Base-by-base conservation (phyloP, 495 filamentous ascomycete species). In the Annulohypoxylon maeteangense region DNA sequence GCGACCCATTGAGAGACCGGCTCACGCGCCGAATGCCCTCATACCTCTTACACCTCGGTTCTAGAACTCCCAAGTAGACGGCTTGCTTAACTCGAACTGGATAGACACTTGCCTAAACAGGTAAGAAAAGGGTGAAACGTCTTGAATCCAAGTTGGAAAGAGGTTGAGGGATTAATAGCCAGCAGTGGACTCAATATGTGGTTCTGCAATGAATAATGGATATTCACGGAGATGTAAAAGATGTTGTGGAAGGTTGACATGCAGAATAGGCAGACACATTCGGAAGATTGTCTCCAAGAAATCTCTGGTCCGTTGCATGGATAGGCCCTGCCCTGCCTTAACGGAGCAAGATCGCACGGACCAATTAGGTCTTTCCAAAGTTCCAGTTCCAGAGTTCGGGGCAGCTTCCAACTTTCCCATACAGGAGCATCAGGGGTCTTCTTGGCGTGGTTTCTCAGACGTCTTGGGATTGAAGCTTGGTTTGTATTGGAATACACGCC, bases 391-490 rank as follows among this genome's bases (percentile, higher is more conserved):
- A 54, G 47, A 18, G n/a, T 54, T 31, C 50, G 40, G 40, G 40
- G n/a, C 40, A 44, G 40, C 40, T 44, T 44, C 50, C 27, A 34
- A 16, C 29, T n/a, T 55, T 31, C 48, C 38, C 48, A 64, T 55
- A 57, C 65, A 73, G 70, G 70, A 61, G 61, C 48, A 34, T 68
- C 65, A 73, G 70, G 70, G 70, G 70, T 55, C 14, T 65, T 62
- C 70, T 73, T 73, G 70, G 70, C 70, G 45, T 51, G 20, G 36
- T 56, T 68, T 68, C 70, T 73, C 54, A 65, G 70, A 68, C 70
- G 65, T 73, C 70, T 73, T 73, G 65, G 16, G 70, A 73, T 58
- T 73, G 65, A 73, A 73, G 70, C 61, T 68, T 59, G 36, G 59
- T 34, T 38, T 60, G 32, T 38, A 45, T 38, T n/a, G n/a, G n/a